These are phyloP conservation scores for Colletotrichum tamarilloi DNA, from an alignment of 2,329 filamentous ascomycete species.

Conservation along the genomic window DNA sequence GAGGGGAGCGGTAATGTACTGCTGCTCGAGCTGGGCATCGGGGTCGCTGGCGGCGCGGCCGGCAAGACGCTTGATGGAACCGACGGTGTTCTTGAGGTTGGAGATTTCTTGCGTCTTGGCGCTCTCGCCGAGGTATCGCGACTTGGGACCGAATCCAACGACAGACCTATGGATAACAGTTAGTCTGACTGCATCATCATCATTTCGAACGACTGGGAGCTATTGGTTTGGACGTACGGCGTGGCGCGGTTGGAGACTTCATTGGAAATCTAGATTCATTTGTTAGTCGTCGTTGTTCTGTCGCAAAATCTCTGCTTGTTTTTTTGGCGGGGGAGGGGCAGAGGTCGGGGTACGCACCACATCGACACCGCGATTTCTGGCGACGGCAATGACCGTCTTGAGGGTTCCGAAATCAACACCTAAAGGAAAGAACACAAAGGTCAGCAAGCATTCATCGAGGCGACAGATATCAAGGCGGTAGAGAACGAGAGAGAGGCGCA, in stretches of 20 bases:
- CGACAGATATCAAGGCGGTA: background rate
- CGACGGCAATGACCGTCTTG: slow-evolving; percentile 97
- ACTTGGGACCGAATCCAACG: slow-evolving; percentile 94
- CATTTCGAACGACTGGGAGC: slow-evolving; percentile 11
- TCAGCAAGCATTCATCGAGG: slow-evolving; percentile 28
- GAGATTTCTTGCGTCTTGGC: slow-evolving; percentile 99
- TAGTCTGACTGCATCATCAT: slow-evolving; percentile 36
- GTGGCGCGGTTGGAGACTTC: slow-evolving; percentile 98
- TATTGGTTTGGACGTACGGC: slow-evolving; percentile 76
- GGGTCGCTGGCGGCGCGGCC: slow-evolving; percentile 89
- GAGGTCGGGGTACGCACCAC: slow-evolving; percentile 76
- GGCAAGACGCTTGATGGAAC: slow-evolving; percentile 90
- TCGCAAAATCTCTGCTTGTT: slow-evolving; percentile 6
- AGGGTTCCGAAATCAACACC: slow-evolving; percentile 96
- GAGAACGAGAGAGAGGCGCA: background rate
- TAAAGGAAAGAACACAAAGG: slow-evolving; percentile 40
- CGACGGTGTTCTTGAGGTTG: slow-evolving; percentile 99
- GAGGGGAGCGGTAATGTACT: slow-evolving; percentile 87
- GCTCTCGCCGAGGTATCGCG: slow-evolving; percentile 91
- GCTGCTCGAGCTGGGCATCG: slow-evolving; percentile 92
- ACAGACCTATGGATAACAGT: slow-evolving; percentile 72
- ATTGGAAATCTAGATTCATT: slow-evolving; percentile 84
- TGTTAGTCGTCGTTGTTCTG: slow-evolving; percentile 29
- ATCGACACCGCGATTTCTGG: slow-evolving; percentile 98
- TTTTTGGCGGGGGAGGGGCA: slow-evolving; percentile 26